phyloP scores from a whole-genome alignment of 805 yeast genomes.

The Komagataella phaffii region DNA sequence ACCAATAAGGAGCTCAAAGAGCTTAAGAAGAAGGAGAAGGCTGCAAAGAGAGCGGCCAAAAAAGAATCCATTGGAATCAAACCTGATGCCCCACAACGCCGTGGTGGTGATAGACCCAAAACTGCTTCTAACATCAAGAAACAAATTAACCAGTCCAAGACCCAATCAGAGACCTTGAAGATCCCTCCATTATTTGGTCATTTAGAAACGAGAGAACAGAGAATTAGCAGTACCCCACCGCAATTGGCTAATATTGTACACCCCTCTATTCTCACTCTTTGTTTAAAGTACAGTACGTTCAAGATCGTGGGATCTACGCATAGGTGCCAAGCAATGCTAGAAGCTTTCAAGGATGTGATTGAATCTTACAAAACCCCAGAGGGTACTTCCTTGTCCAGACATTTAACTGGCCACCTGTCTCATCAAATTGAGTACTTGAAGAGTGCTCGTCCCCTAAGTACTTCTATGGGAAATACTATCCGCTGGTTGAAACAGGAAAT shows the following conservation, averaged over 20 bases:
- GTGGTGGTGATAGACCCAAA: constrained; percentile 21
- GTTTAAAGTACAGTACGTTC: constrained; percentile 72
- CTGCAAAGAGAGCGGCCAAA: constrained; percentile 83
- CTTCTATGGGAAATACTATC: constrained; percentile 95
- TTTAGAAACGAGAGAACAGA: constrained; percentile 66
- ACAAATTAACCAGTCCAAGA: constrained; percentile 37
- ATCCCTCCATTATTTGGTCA: constrained; percentile 65
- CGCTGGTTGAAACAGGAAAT: constrained; percentile 95
- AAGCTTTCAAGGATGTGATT: constrained; percentile 72
- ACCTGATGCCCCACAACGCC: constrained; percentile 3
- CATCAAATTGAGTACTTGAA: constrained; percentile 89
- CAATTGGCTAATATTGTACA: constrained; percentile 62
- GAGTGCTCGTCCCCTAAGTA: constrained; percentile 80
- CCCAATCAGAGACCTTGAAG: constrained; percentile 26
- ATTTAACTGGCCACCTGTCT: constrained; percentile 75
- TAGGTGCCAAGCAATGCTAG: constrained; percentile 74
- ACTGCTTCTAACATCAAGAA: constrained; percentile 39
- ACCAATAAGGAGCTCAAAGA: constrained; percentile 80
- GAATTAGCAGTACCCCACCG: constrained; percentile 41
- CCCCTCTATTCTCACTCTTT: constrained; percentile 68
- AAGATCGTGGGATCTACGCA: constrained; percentile 83
- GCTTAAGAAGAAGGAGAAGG: constrained; percentile 77
- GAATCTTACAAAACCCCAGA: constrained; percentile 73
- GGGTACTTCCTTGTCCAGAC: constrained; percentile 75
- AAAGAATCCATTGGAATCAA: constrained; percentile 35